A percentile compares a stretch with the other conserved stretches of the same genome.
Conservation (phyloP, 1,284 basidiomycete genomes). For the Porogramme epimiltina region DNA sequence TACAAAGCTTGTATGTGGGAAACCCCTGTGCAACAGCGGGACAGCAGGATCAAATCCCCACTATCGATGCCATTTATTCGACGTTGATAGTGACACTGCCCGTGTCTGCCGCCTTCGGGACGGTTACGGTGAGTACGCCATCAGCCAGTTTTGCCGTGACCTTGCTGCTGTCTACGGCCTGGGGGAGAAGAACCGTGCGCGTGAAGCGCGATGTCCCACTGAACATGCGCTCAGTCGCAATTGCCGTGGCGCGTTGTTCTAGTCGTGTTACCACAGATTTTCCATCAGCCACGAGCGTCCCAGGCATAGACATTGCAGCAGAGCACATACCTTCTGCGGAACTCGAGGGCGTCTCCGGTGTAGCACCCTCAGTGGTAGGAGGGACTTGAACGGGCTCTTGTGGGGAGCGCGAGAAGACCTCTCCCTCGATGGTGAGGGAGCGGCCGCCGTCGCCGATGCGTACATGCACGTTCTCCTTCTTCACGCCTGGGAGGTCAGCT, state of each 20-base stretch:
- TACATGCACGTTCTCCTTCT: conserved; percentile 75
- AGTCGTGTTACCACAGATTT: conserved; percentile 29
- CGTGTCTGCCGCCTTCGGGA: conserved; percentile 63
- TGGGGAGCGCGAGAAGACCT: conserved; percentile 37
- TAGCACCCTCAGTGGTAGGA: not conserved
- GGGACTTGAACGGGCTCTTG: conserved; percentile 6
- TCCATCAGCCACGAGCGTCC: not conserved
- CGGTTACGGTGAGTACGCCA: conserved; percentile 65
- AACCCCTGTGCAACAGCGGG: no score
- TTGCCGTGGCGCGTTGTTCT: conserved; percentile 37
- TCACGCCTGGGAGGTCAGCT: conserved; percentile 77
- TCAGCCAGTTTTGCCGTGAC: conserved; percentile 68
- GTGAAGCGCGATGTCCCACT: conserved; percentile 57
- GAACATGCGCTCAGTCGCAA: conserved; percentile 62
- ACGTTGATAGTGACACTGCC: conserved; percentile 43
- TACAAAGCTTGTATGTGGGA: no score
- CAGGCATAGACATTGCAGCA: no score
- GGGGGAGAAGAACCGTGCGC: conserved; percentile 71
- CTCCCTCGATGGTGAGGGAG: conserved; percentile 74
- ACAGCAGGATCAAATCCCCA: no score
- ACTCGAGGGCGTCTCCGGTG: conserved; percentile 16
- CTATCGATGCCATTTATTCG: conserved; percentile 29
- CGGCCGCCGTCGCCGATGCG: conserved; percentile 68
- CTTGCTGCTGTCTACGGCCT: conserved; percentile 55
- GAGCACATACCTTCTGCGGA: conserved; percentile 30